Conservation (phyloP, 345 rosid species). For the Brassica nigra region DNA sequence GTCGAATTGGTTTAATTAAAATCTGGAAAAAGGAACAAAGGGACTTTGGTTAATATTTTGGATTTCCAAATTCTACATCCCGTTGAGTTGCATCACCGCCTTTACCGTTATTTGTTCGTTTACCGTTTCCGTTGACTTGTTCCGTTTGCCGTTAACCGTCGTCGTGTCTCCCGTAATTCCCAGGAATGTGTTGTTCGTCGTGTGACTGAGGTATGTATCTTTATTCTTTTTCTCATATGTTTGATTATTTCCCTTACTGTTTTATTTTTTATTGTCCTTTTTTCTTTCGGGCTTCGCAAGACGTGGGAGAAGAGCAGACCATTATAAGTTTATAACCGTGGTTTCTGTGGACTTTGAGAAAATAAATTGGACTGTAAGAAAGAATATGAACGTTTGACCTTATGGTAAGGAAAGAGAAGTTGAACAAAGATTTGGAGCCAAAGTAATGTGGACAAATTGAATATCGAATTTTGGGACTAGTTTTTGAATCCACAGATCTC, state of each 20-base stretch:
- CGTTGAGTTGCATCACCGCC: slow-evolving; percentile 32
- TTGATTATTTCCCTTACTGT: background rate
- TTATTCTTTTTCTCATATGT: background rate
- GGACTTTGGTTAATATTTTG: background rate
- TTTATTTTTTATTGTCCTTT: background rate
- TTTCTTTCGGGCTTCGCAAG: background rate
- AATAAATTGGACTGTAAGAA: background rate
- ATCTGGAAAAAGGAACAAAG: slow-evolving; percentile 4
- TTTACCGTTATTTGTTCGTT: slow-evolving; percentile 10
- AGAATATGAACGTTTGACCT: slow-evolving; percentile 9
- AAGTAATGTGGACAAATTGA: background rate
- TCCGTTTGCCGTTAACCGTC: slow-evolving; percentile 24
- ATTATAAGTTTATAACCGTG: too few species aligned
- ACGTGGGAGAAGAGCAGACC: background rate
- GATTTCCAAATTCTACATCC: background rate
- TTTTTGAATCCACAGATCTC: background rate
- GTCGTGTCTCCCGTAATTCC: background rate
- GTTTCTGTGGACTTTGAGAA: background rate
- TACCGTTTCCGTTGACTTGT: slow-evolving; percentile 11
- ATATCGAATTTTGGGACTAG: background rate
- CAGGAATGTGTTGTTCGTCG: slow-evolving; percentile 30
- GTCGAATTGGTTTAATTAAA: slow-evolving; percentile 6
- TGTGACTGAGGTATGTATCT: slow-evolving; percentile 20
- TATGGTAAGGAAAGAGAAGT: background rate
- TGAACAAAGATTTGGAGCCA: background rate